Conservation (phyloP, 208 protist species). For the Wallacemonas sp. region DNA sequence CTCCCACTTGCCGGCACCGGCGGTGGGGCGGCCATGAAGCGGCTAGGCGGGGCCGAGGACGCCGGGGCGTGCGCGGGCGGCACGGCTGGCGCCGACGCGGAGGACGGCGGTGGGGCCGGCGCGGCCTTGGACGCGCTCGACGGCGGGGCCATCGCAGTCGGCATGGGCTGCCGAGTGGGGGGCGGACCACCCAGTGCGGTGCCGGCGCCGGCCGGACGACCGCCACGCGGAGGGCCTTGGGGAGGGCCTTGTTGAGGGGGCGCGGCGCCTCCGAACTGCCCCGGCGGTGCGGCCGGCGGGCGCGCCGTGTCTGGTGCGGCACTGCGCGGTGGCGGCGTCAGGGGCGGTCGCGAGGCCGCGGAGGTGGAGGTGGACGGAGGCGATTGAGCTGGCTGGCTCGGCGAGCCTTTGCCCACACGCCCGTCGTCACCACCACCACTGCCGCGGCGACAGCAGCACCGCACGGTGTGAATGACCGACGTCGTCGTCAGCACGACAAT, state of each 20-base stretch:
- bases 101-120: background rate
- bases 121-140: background rate
- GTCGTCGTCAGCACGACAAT: constrained; percentile 18
- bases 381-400: no score
- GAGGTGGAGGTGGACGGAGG: no score
- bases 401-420: background rate
- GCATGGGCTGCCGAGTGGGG: background rate
- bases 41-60: background rate
- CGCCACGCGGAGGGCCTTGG: no score
- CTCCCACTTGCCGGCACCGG: background rate
- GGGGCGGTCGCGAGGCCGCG: no score
- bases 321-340: no score
- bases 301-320: no score
- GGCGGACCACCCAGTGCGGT: no score
- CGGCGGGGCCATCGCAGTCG: background rate
- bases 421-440: no score
- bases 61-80: background rate
- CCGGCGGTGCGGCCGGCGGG: no score
- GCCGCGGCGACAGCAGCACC: constrained; percentile 7
- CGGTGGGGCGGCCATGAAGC: constrained; percentile 7
- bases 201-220: background rate
- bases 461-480: constrained; percentile 26
- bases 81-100: background rate
- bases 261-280: no score
- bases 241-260: no score